Evolutionary conservation across 1,139 yeast species (phyloP).

Genomic region (Entelexis sorbosivorans): DNA sequence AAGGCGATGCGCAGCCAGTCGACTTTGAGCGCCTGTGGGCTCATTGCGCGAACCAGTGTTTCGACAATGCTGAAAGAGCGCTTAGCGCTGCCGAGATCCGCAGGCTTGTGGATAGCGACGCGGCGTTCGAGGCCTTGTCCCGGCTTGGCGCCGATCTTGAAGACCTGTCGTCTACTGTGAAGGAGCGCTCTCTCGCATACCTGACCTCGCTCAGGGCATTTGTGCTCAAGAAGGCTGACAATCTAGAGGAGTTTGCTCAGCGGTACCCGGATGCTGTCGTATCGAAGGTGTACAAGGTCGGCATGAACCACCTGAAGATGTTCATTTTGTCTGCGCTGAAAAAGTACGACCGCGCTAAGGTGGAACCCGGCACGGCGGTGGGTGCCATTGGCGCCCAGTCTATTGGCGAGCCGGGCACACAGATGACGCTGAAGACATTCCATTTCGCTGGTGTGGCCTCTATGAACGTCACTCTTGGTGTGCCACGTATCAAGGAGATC

Average conservation of each 20-base stretch:
- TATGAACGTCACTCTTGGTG: slow-evolving; percentile 97
- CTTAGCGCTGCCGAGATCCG: slow-evolving; percentile 42
- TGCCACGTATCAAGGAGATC: slow-evolving; percentile 97
- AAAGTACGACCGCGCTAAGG: slow-evolving; percentile 82
- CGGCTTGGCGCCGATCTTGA: slow-evolving; percentile 35
- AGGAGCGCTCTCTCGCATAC: slow-evolving; percentile 11
- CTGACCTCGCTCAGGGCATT: slow-evolving; percentile 14
- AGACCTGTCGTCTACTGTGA: slow-evolving; percentile 15
- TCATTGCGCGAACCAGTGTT: slow-evolving; percentile 70
- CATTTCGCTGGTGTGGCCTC: slow-evolving; percentile 99
- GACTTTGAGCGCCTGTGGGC: slow-evolving; percentile 92
- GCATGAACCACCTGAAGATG: slow-evolving; percentile 47
- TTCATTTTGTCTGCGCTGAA: slow-evolving; percentile 68
- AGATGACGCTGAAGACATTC: slow-evolving; percentile 97
- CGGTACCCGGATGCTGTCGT: slow-evolving; percentile 36
- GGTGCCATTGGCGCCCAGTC: slow-evolving; percentile 99
- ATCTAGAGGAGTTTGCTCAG: slow-evolving; percentile 28
- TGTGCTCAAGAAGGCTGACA: slow-evolving; percentile 41
- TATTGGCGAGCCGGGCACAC: slow-evolving; percentile 99
- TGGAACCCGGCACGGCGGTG: slow-evolving; percentile 98
- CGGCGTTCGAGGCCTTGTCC: slow-evolving; percentile 44
- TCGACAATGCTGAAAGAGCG: slow-evolving; percentile 43
- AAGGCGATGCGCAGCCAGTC: slow-evolving; percentile 95
- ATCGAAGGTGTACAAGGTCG: slow-evolving; percentile 62
- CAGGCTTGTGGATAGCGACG: slow-evolving; percentile 26